Conservation (phyloP, 129 eudicot genomes). For the Saposhnikovia divaricata region DNA sequence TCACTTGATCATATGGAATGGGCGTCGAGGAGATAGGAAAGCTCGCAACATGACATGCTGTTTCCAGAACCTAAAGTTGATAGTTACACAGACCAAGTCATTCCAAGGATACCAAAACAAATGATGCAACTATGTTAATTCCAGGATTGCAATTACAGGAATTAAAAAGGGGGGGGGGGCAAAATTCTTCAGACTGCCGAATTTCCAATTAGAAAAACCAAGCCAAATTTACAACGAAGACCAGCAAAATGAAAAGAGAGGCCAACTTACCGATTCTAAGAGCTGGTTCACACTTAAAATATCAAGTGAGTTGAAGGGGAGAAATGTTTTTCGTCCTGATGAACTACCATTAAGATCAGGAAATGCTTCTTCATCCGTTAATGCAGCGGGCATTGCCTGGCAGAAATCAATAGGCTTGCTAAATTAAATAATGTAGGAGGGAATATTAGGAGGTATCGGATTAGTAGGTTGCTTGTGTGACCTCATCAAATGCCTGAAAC, state of each 20-base stretch:
- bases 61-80: constrained; percentile 55
- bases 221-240: neutral
- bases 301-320: constrained; percentile 50
- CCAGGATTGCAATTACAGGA: neutral
- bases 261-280: constrained; percentile 55
- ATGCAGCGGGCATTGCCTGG: constrained; percentile 38
- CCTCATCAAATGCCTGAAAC: constrained; percentile 66
- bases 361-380: constrained; percentile 42
- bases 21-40: constrained; percentile 47
- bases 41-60: constrained; percentile 79
- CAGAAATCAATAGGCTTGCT: constrained; percentile 8
- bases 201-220: neutral
- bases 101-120: neutral
- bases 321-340: constrained; percentile 55
- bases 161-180: neutral
- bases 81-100: constrained; percentile 5
- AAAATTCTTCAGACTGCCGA: neutral
- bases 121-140: neutral
- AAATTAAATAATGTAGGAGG: neutral
- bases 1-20: constrained; percentile 60
- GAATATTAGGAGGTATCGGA: neutral
- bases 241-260: neutral
- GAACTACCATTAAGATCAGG: constrained; percentile 51
- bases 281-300: constrained; percentile 76
- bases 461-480: constrained; percentile 12